phyloP scores from a whole-genome alignment of 306 rosid species.

The Cajanus cajan region DNA sequence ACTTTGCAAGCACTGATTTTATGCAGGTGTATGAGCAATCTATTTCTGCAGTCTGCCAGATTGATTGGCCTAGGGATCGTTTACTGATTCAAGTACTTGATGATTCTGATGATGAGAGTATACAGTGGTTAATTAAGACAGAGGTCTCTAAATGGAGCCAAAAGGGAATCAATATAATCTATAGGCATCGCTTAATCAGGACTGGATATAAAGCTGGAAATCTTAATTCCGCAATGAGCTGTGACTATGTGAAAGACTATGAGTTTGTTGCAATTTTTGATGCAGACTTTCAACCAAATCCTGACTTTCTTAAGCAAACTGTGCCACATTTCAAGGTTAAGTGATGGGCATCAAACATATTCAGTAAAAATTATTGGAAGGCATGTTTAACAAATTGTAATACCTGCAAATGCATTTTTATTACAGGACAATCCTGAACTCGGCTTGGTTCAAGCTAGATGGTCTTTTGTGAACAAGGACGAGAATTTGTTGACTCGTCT shows the following conservation, averaged over 20 bases:
- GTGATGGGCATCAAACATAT: slow-evolving; percentile 7
- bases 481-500: slow-evolving; percentile 97
- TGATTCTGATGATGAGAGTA: slow-evolving; percentile 83
- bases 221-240: slow-evolving; percentile 93
- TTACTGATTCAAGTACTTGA: slow-evolving; percentile 92
- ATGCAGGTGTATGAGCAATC: slow-evolving; percentile 94
- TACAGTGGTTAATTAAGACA: slow-evolving; percentile 70
- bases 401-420: neutral
- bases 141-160: slow-evolving; percentile 85
- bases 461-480: slow-evolving; percentile 91
- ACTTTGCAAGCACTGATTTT: slow-evolving; percentile 22
- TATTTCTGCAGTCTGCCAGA: slow-evolving; percentile 84
- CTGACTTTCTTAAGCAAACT: slow-evolving; percentile 83
- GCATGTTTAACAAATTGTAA: slow-evolving; percentile 21
- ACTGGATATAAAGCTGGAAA: slow-evolving; percentile 98
- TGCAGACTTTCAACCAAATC: slow-evolving; percentile 96
- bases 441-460: slow-evolving; percentile 92
- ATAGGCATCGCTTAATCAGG: slow-evolving; percentile 79
- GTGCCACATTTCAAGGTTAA: slow-evolving; percentile 91
- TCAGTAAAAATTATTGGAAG: slow-evolving; percentile 2
- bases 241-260: slow-evolving; percentile 80
- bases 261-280: slow-evolving; percentile 95
- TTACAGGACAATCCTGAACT: slow-evolving; percentile 80
- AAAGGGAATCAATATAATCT: slow-evolving; percentile 77
- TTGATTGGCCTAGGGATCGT: slow-evolving; percentile 90